Base-by-base conservation (phyloP, 768 basidiomycete genomes). In the Rhodotorula sphaerocarpa region DNA sequence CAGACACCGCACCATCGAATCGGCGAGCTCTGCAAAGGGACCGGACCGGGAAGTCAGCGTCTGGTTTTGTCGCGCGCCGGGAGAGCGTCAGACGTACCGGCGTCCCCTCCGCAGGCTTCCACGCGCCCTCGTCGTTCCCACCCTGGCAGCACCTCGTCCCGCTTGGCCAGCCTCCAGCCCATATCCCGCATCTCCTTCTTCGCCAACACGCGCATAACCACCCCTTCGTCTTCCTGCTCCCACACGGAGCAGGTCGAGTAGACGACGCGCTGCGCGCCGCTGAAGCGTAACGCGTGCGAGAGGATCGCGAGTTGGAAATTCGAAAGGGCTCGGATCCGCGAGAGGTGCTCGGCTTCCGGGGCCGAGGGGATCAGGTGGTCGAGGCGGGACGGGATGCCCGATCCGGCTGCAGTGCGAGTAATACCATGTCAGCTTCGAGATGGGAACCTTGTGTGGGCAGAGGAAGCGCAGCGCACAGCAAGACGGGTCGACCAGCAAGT, bases 211-310 rank as follows among this genome's bases (percentile, higher is more conserved):
- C 67, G 39, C 57, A 82, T 78, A 14, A 96, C 88, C 59, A 97
- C 95, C 61, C 84, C 83, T 74, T 99, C 95, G 75, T 99, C 92
- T 73, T 99, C 95, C 45, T 81, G 81, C 20, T 87, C 82, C 75
- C 96, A 86, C 50, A 95, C 79, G 66, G 90, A 95, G 74, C 93
- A 99, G n/a, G 95, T 99, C 28, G 92, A 97, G 75, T 99, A 97
- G 31, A 91, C 91, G 70, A 99, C 89, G 70, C 82, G 83, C 61
- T 79, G 76, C 41, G 84, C 87, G 44, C 79, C 79, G 3, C 88
- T 85, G 75, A 92, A 97, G 76, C 84, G 85, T 86, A 99, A 91
- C 23, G 95, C 93, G 73, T 97, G 95, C 73, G 82, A 83, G 70
- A 97, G 83, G 83, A 96, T 90, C 75, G 82, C 80, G 39, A 90